Base-by-base conservation (phyloP, 352 stramenopile species). In the Globisporangium ultimum region DNA sequence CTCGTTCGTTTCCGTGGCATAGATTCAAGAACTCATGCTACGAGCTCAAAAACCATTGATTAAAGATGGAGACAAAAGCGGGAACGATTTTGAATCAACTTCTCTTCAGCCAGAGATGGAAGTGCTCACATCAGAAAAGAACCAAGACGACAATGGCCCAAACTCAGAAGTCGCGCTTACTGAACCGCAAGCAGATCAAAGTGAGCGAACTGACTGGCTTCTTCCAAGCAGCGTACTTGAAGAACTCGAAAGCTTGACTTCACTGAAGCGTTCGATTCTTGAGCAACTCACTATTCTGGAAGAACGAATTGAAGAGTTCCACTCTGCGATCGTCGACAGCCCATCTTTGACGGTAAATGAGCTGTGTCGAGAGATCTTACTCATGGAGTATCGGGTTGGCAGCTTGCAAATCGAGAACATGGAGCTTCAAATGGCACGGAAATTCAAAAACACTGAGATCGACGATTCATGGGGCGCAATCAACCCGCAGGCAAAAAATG, bases 351-450 rank as follows among this genome's bases (percentile, higher is more conserved):
- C 60, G 21, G 67, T 65, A 43, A 84, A 85, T 41, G 76, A 76
- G 49, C 56, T 87, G 28, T 64, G 89, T 18, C 70, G 73, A 0
- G 83, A 91, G 22, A 53, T 94, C 13, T 67, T 93, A 41, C 52
- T 89, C 43, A 89, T 91, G 71, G 85, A 94, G 42, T 92, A 96
- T 58, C 89, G 89, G 42, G 86, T 97, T 48, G 91, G 89, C 7
- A 78, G 96, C 45, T 71, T 97, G 13, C 87, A 98, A 63, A 72
- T 95, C 20, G 89, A 98, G 54, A 98, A 98, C 51, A 91, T 95
- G 78, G 78, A 97, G 61, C 72, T 96, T 17, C 70, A 95, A 64
- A n/a, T 46, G 66, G 50, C 67, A n/a, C 41, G 65, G 20, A 47
- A 73, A 53, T 24, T 76, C 1, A 62, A 55, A 11, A 67, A 74